These are phyloP conservation scores for Stephania yunnanensis DNA, from an alignment of 164 flowering plant species.

Conservation along the genomic window DNA sequence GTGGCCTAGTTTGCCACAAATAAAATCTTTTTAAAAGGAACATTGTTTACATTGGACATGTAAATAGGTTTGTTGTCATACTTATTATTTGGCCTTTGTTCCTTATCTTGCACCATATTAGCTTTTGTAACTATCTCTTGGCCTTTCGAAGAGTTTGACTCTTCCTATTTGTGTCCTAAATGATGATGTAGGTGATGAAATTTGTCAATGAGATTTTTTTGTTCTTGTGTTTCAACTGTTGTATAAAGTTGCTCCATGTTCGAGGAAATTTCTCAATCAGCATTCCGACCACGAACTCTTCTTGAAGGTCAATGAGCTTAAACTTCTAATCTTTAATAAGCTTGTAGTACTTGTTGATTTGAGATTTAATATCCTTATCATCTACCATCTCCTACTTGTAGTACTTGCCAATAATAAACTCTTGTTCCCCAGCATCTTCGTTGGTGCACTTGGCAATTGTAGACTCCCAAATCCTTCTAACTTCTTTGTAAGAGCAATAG, in stretches of 20 bases:
- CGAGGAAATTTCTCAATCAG: background rate
- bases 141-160: background rate
- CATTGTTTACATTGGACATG: background rate
- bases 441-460: no score
- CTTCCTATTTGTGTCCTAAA: background rate
- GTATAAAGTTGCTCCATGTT: background rate
- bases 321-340: no score
- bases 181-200: background rate
- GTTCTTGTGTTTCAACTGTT: background rate
- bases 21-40: background rate
- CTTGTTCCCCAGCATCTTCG: no score
- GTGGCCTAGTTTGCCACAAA: background rate
- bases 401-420: no score
- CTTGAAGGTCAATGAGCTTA: no score
- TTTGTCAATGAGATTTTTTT: background rate
- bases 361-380: no score
- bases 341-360: no score
- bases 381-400: no score
- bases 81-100: background rate
- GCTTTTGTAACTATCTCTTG: background rate
- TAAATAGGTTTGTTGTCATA: no score
- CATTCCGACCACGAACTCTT: no score
- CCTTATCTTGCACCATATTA: background rate
- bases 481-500: no score
- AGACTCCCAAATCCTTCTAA: no score